phyloP scores from a whole-genome alignment of 2,329 filamentous ascomycete genomes.

The Metarhizium sp. region DNA sequence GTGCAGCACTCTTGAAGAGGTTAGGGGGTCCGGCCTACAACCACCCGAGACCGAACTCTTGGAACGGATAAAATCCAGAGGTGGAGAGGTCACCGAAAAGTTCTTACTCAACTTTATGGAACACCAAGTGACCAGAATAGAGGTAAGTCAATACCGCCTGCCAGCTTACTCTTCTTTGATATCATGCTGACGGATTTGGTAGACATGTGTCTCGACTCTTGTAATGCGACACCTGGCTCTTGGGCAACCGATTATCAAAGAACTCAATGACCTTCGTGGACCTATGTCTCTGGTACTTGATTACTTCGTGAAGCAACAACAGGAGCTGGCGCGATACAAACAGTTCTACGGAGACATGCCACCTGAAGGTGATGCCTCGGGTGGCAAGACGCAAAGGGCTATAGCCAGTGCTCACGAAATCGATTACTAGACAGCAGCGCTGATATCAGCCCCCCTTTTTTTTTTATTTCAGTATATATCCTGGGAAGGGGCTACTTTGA shows the following conservation, averaged over 20 bases:
- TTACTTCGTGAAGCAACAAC: slow-evolving; percentile 50
- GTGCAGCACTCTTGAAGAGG: slow-evolving; percentile 76
- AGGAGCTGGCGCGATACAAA: slow-evolving; percentile 55
- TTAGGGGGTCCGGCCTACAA: slow-evolving; percentile 53
- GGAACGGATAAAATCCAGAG: slow-evolving; percentile 55
- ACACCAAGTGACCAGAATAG: slow-evolving; percentile 90
- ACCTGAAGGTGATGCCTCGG: slow-evolving; percentile 6
- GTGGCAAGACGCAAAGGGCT: slow-evolving; percentile 11
- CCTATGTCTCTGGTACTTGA: slow-evolving; percentile 67
- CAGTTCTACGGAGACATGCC: slow-evolving; percentile 37
- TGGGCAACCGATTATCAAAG: slow-evolving; percentile 52
- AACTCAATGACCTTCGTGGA: slow-evolving; percentile 63
- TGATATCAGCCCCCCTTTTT: no score
- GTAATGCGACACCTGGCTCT: slow-evolving; percentile 68
- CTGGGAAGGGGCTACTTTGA: background rate
- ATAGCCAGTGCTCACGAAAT: slow-evolving; percentile 7
- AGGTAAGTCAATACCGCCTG: slow-evolving; percentile 49
- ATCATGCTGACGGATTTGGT: background rate
- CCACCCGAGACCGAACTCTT: slow-evolving; percentile 76
- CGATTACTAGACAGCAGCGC: background rate
- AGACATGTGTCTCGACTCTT: slow-evolving; percentile 77
- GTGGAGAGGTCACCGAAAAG: slow-evolving; percentile 79
- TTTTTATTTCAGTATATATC: no score
- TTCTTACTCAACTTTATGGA: slow-evolving; percentile 87
- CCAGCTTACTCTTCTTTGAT: background rate